Base-by-base conservation (phyloP, 192 early-diverging fungal species). In the Coemansia sp. region DNA sequence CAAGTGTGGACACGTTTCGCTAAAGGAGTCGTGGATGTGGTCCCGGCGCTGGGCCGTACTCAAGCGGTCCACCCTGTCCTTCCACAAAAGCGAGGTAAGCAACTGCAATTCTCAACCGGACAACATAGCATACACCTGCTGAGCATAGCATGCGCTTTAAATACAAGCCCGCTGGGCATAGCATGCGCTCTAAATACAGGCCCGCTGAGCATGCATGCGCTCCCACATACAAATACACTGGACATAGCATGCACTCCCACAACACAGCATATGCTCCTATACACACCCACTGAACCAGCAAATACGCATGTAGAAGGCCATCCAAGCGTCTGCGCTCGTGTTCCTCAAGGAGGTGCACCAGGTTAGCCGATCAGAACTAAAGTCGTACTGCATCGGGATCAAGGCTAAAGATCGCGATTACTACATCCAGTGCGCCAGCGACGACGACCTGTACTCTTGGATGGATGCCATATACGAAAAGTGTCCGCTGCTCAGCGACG, bases 361-460 rank as follows among this genome's bases (percentile, higher is more conserved):
- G 25, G 92, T 99, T 22, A 87, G 86, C 41, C 87, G 97, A 48
- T 92, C 92, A 14, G 93, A 97, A 59, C 72, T 92, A 48, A 97
- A 96, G 72, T 85, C 88, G 39, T 97, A 94, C 77, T 97, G 93
- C 69, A 94, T 99, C 68, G 94, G 96, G 67, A 86, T 99, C 53
- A 85, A 87, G 38, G 94, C 95, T 38, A 95, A 92, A 77, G 95
- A 97, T 41, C 92, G 94, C 82, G 91, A 89, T 43, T 97, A 94
- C 74, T 96, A 88, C 72, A 80, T 99, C 27, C 87, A 93, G 9
- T 95, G 93, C 73, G 92, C 91, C 70, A 94, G 87, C 68, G 97
- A 99, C 73, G 93, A 96, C 70, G 96, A 99, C 71, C 83, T 99
- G 27, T 99, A 99, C 73, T 89, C 89, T 49, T 99, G 97, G 97